phyloP scores from a whole-genome alignment of 495 filamentous ascomycete species.

The Aspergillus baeticus region DNA sequence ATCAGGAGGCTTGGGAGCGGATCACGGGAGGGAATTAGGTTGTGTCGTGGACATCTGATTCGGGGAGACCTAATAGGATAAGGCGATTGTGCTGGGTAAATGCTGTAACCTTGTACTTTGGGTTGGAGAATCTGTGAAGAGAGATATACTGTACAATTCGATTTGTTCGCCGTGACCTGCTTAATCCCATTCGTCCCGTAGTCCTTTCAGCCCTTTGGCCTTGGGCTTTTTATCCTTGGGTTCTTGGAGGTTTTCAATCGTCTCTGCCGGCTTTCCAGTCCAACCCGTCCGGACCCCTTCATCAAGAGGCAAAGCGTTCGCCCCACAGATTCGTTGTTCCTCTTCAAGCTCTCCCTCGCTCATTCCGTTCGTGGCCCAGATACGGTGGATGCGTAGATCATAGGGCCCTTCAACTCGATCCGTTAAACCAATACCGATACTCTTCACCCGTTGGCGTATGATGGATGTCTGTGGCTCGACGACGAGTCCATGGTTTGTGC shows the following conservation, averaged over 20 bases:
- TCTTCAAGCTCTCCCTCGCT: slow-evolving; percentile 39
- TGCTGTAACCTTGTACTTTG: background rate
- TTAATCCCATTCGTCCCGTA: slow-evolving; percentile 40
- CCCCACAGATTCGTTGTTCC: slow-evolving; percentile 43
- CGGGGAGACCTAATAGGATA: background rate
- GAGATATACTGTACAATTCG: slow-evolving; percentile 23
- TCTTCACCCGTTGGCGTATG: slow-evolving; percentile 77
- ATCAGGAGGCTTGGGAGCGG: slow-evolving; percentile 67
- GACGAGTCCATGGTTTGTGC: slow-evolving; percentile 87
- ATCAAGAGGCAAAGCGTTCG: slow-evolving; percentile 42
- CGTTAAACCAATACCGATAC: slow-evolving; percentile 82
- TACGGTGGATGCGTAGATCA: slow-evolving; percentile 75
- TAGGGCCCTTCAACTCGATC: slow-evolving; percentile 86
- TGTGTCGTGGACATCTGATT: background rate
- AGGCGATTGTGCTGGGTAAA: background rate
- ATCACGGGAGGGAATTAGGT: slow-evolving; percentile 55
- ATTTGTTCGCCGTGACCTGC: slow-evolving; percentile 1
- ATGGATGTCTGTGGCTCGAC: slow-evolving; percentile 90
- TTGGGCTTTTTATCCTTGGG: slow-evolving; percentile 17
- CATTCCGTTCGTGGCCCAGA: slow-evolving; percentile 69
- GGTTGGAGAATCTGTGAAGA: background rate
- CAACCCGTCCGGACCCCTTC: slow-evolving; percentile 38
- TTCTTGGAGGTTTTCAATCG: background rate
- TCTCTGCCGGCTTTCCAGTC: slow-evolving; percentile 9
- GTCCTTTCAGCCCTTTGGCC: slow-evolving; percentile 37